Conservation (phyloP, 805 yeast genomes). For the Cyberlindnera sargentensis region DNA sequence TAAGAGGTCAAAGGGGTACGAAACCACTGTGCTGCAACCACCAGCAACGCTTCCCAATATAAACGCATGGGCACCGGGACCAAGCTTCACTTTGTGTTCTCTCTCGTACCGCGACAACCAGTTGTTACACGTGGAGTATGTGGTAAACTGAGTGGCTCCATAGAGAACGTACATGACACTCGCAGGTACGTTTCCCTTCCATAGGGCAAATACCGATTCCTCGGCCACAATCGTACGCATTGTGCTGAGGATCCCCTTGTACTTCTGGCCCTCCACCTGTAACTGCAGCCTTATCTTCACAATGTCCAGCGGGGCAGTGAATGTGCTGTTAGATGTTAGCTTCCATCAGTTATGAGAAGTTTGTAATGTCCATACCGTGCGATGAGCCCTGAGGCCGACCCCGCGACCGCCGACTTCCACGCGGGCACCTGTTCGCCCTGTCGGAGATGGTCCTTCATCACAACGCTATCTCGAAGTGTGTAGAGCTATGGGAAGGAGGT, state of each 20-base stretch:
- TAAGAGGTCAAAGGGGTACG: slow-evolving; percentile 89
- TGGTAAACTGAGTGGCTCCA: slow-evolving; percentile 79
- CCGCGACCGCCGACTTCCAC: slow-evolving; percentile 35
- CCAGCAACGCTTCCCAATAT: slow-evolving; percentile 79
- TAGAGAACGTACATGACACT: slow-evolving; percentile 76
- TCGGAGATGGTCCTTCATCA: slow-evolving; percentile 34
- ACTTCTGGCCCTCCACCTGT: slow-evolving; percentile 29
- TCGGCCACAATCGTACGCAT: slow-evolving; percentile 37
- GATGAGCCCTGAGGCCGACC: slow-evolving; percentile 40
- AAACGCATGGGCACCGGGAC: slow-evolving; percentile 29
- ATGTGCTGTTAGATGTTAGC: slow-evolving; percentile 32
- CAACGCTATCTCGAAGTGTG: background rate
- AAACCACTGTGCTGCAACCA: slow-evolving; percentile 54
- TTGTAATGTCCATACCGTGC: slow-evolving; percentile 20
- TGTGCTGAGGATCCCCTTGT: slow-evolving; percentile 32
- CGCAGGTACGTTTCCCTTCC: slow-evolving; percentile 97
- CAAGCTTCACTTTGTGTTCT: slow-evolving; percentile 6
- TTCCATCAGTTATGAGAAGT: background rate
- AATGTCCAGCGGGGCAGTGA: slow-evolving; percentile 75
- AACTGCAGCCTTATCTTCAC: slow-evolving; percentile 71
- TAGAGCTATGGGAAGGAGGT: too few species aligned
- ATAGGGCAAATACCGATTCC: slow-evolving; percentile 74
- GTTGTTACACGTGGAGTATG: slow-evolving; percentile 51
- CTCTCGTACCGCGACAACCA: slow-evolving; percentile 29
- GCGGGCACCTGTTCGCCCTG: slow-evolving; percentile 37